Evolutionary conservation across 2,329 filamentous ascomycete genomes (phyloP), one percentile per base, ranked within the genome.

Genomic region (Colletotrichum salicis): DNA sequence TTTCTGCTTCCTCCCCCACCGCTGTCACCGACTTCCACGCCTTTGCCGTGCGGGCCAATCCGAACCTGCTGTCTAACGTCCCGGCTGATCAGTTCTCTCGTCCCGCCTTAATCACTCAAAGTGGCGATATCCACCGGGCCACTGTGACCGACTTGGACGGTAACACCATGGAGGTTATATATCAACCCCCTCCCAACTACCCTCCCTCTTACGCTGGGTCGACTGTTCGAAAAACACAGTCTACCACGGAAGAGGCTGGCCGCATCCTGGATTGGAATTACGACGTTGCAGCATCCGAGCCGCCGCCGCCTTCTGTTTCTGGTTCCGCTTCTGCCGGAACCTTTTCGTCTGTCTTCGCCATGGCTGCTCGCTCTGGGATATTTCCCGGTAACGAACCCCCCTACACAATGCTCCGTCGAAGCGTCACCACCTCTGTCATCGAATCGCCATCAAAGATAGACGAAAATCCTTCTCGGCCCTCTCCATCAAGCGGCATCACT

Each of bases 151-250:
- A 97, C 81, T 87, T 94, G 66, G 94, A 97, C 83, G 93, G 93
- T 62, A 97, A 97, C 83, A 93, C 89, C 76, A 91, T 97, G 79
- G 93, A 96, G 78, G 92, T 94, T 35, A 89, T 95, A 61, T 93
- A 90, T 79, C 85, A 86, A 10, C 79, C 80, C 13, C 71, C 73
- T 51, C 67, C 75, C 51, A 73, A 74, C 57, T 82, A 84, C 62
- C 76, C 80, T 31, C 74, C 81, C 6, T 75, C 78, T 64, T 80
- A 83, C 74, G 75, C 69, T 41, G 80, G 81, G 27, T 79, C 81
- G 15, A 79, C 79, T 4, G 73, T 81, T 27, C 79, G 80, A 52
- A 78, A 75, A 33, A 81, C 80, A 3, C 80, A 80, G 45, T 82
- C 82, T 4, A 81, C 80, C 19, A 75, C 78, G n/a, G 76, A 80